Base-by-base conservation (phyloP, 495 filamentous ascomycete species). In the Aspergillus olivimuriae region DNA sequence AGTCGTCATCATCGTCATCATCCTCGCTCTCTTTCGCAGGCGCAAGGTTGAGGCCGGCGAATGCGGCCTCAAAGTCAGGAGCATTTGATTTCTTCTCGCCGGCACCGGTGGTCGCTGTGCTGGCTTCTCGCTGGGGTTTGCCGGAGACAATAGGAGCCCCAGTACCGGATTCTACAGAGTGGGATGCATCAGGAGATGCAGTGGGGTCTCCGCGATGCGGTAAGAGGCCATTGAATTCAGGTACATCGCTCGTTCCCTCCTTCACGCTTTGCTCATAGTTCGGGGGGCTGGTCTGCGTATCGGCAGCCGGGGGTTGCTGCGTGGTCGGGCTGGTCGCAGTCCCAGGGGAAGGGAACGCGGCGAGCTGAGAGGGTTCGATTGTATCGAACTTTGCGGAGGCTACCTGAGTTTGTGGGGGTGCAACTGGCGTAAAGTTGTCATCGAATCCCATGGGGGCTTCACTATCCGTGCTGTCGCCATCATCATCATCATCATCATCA, bases 51-150 rank as follows among this genome's bases (percentile, higher is more conserved):
- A 97, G 75, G 44, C 87, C 90, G 44, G 82, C 87, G 56, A 98
- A 98, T 28, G 87, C 89, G 32, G 89, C 83, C 35, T 95, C 94
- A 52, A 95, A 89, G 42, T 90, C 86, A 73, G 48, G 77, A 15
- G 57, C 61, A 33, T 58, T 57, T 1, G 63, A 43, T 50, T 66
- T 68, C n/a, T 51, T 59, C 18, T 53, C 55, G 47, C 46, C 12
- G 56, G 21, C 44, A 10, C 56, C 41, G 32, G 43, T 28, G 16
- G 44, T 46, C 23, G 52, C 41, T 16, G 46, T 10, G 10, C 24
- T 20, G 14, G 59, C 52, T 4, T 44, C 20, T 12, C 17, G 51
- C 33, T 64, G 66, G 8, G 63, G 43, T 47, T 67, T 63, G 9
- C 63, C 65, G 35, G 57, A 53, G 18, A 69, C 57, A 4, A 74